Evolutionary conservation across 176 grass and related monocot genomes (phyloP), one percentile per base, ranked within the genome.

Genomic region (Rhipidocladum racemiflorum): DNA sequence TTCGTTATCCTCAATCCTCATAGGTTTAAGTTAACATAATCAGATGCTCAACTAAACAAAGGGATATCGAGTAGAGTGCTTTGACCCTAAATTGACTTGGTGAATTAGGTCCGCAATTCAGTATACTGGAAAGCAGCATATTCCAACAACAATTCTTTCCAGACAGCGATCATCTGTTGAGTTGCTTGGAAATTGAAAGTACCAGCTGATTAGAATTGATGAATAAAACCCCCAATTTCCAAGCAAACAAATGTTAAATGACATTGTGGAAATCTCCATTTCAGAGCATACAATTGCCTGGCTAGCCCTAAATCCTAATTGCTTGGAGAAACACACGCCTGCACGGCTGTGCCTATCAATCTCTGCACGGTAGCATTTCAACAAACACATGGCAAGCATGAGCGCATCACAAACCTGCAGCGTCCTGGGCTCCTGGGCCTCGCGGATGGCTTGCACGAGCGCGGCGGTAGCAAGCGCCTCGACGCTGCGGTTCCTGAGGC

Each of bases 371-470:
- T 67, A 83, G 59, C 44, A 85, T 30, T 72, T 82, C 34, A 61
- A 72, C 29, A 86, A 68, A 84, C 44, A 86, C 2, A 40, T 43
- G 13, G 71, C 6, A 38, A 59, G 30, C 64, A 71, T 28, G 61
- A 15, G 71, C 18, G 53, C 14, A 60, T 75, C 16, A 68, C 54
- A 56, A 68, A 98, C 96, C 96, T 99, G 96, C 21, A 95, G 91
- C 15, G 96, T 99, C 73, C 92, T 85, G 2, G 92, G 96, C 38
- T 99, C 89, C 84, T 93, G 96, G 29, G 92, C 96, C 87, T 95
- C 92, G n/a, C 92, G 92, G 57, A 95, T 99, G 49, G 96, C 96
- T 82, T 95, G 96, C 27, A 99, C 96, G 20, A 99, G 96, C 45
- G 92, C 91, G 43, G 96, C 92, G 21, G 96, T 99, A 1, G 96